Evolutionary conservation across 495 filamentous ascomycete genomes (phyloP), one percentile per base, ranked within the genome.

Genomic region (Aspergillus carlsbadensis): DNA sequence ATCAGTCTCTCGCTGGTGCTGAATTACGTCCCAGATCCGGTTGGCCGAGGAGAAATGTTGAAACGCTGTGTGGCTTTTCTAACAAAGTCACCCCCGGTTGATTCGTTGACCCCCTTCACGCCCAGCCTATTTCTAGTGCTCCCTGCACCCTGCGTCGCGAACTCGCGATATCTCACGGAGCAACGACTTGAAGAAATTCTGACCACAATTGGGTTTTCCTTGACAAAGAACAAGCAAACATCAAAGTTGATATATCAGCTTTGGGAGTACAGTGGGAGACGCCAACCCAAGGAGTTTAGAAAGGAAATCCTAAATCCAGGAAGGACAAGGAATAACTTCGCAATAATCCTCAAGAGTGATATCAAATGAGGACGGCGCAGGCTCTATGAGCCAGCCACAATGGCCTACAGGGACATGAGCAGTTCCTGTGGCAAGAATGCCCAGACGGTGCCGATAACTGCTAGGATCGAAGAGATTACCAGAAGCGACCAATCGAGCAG

Each of bases 1-100:
- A 86, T 99, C 64, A 94, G 89, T 58, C 80, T 99, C n/a, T 96
- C 90, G 1, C 76, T 99, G 46, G 95, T 99, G 8, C 79, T 99
- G 18, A 99, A 99, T 70, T 99, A 89, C 66, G 92, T 97, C 21
- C 86, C 92, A 10, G 82, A 89, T 59, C 78, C 90, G 13, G 71
- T 67, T n/a, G 81, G 74, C 17, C 81, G 92, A 59, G 94, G 94
- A 10, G 84, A 89, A 55, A 99, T 99, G 94, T 80, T 99, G 51
- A 80, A 81, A 54, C 84, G 91, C 37, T 77, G 71, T 58, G 68
- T 71, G 24, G 42, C 67, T n/a, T 78, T 78, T 41, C 84, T 89
- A 46, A 78, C 82, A 35, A 65, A 81, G 36, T 91, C 54, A 15
- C 43, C 95, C 63, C 79, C 93, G 17, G 45, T 65, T 18, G 53